phyloP scores from a whole-genome alignment of 2,329 filamentous ascomycete species.

The Pseudogymnoascus sp. region DNA sequence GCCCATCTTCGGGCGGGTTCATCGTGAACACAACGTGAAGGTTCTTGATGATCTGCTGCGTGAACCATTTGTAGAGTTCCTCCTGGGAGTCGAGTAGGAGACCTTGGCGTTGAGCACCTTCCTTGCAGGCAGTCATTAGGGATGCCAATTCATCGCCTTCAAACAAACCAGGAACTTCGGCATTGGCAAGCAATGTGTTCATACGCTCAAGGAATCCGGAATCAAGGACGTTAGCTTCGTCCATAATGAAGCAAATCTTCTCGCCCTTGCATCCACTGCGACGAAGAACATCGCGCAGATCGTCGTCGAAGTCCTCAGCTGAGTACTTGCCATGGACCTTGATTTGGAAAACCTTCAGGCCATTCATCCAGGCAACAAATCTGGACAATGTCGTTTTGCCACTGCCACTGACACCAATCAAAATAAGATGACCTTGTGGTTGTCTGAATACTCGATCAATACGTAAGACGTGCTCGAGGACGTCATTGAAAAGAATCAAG shows the following conservation, averaged over 20 bases:
- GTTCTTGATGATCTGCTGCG: slow-evolving; percentile 97
- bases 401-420: slow-evolving; percentile 97
- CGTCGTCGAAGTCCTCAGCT: slow-evolving; percentile 96
- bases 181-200: slow-evolving; percentile 97
- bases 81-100: slow-evolving; percentile 94
- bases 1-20: slow-evolving; percentile 93
- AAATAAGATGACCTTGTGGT: slow-evolving; percentile 92
- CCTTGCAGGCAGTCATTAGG: slow-evolving; percentile 98
- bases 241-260: slow-evolving; percentile 99
- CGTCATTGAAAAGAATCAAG: slow-evolving; percentile 98
- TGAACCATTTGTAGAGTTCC: slow-evolving; percentile 99
- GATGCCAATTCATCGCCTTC: slow-evolving; percentile 98
- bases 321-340: slow-evolving; percentile 99
- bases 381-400: slow-evolving; percentile 97
- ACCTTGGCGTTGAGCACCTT: slow-evolving; percentile 93
- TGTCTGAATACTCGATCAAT: slow-evolving; percentile 99
- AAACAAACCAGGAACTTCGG: slow-evolving; percentile 97
- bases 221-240: slow-evolving; percentile 96
- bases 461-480: slow-evolving; percentile 92
- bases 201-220: slow-evolving; percentile 98
- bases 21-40: slow-evolving; percentile 99
- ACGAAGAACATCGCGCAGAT: slow-evolving; percentile 85
- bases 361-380: slow-evolving; percentile 99
- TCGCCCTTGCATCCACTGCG: slow-evolving; percentile 96
- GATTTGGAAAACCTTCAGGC: slow-evolving; percentile 97